These are phyloP conservation scores for Cercospora sesami DNA, from an alignment of 2,329 filamentous ascomycete genomes.

Conservation along the genomic window DNA sequence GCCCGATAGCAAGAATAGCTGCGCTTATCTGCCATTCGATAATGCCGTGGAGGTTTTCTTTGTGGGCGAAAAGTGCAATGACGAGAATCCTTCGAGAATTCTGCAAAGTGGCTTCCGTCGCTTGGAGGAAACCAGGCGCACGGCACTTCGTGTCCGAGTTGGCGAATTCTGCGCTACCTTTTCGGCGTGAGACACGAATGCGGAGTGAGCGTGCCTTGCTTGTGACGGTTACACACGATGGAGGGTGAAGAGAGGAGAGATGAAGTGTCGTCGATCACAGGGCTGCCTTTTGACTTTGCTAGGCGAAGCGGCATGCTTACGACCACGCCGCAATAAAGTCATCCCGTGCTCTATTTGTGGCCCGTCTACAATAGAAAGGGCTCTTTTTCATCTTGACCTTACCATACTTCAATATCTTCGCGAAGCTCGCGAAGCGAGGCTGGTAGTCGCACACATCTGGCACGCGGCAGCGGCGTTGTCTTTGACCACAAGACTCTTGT, in stretches of 20 bases:
- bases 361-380: background rate
- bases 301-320: background rate
- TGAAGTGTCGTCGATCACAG: constrained; percentile 8
- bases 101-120: background rate
- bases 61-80: background rate
- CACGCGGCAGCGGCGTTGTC: background rate
- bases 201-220: constrained; percentile 3
- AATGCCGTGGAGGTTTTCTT: constrained; percentile 7
- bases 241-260: constrained; percentile 1
- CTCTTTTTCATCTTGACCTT: background rate
- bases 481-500: background rate
- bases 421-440: background rate
- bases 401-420: background rate
- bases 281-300: constrained; percentile 5
- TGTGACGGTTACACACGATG: background rate
- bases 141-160: background rate
- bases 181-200: background rate
- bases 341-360: background rate
- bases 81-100: background rate
- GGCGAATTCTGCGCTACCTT: background rate
- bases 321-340: background rate
- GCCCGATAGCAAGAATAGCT: constrained; percentile 7
- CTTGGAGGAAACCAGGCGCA: background rate
- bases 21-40: constrained; percentile 5
- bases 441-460: background rate